These are phyloP conservation scores for Fomes fomentarius DNA, from an alignment of 1,284 basidiomycete species.

Conservation along the genomic window DNA sequence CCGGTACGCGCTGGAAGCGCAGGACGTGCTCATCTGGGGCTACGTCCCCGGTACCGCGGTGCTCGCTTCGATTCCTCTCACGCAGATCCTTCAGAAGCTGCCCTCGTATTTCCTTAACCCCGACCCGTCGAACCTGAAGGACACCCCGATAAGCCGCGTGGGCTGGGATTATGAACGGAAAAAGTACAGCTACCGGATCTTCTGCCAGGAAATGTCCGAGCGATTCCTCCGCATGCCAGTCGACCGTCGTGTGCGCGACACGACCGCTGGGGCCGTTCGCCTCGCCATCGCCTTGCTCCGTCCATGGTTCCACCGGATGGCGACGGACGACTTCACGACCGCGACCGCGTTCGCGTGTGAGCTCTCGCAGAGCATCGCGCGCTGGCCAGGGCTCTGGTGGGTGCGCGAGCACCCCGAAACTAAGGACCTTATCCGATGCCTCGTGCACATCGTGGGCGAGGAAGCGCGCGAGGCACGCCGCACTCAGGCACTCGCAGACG, in stretches of 20 bases:
- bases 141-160: conserved; percentile 48
- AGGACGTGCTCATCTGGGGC: conserved; percentile 72
- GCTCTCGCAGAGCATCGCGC: conserved; percentile 62
- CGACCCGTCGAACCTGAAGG: conserved; percentile 39
- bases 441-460: conserved; percentile 61
- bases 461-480: conserved; percentile 59
- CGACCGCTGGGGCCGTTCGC: conserved; percentile 66
- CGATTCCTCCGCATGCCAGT: conserved; percentile 57
- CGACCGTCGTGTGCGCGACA: conserved; percentile 61
- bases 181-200: conserved; percentile 65
- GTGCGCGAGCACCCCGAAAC: conserved; percentile 62
- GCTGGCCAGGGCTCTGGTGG: conserved; percentile 73
- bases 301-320: conserved; percentile 62
- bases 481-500: conserved; percentile 43
- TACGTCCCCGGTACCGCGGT: conserved; percentile 67
- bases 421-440: conserved; percentile 56
- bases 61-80: conserved; percentile 67
- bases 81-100: conserved; percentile 61
- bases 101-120: conserved; percentile 69
- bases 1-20: conserved; percentile 70
- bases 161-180: conserved; percentile 64
- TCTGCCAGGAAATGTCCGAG: conserved; percentile 69
- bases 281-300: conserved; percentile 67
- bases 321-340: conserved; percentile 50
- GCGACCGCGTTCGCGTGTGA: conserved; percentile 52